These are phyloP conservation scores for Metschnikowia reukaufii DNA, from an alignment of 805 yeast species.

Conservation along the genomic window DNA sequence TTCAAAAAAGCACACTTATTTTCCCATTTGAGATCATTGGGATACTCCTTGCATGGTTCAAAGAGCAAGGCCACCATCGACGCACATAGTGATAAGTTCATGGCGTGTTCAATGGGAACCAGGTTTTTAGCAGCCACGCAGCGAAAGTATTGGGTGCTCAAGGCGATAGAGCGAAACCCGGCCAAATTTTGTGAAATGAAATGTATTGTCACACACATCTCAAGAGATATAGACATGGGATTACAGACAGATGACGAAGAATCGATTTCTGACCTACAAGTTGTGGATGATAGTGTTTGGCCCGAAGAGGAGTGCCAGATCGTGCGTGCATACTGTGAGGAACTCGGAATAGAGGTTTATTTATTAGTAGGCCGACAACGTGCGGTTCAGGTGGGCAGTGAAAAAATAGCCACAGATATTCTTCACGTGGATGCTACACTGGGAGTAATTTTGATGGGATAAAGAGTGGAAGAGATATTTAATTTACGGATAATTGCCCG, in stretches of 20 bases:
- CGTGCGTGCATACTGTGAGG: slow-evolving; percentile 48
- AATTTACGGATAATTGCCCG: neutral
- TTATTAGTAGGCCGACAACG: slow-evolving; percentile 23
- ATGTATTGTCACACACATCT: slow-evolving; percentile 41
- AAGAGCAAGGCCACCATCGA: slow-evolving; percentile 17
- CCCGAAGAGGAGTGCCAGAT: slow-evolving; percentile 25
- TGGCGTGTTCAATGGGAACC: slow-evolving; percentile 15
- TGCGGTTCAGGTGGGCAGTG: slow-evolving; percentile 42
- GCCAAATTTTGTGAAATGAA: slow-evolving; percentile 21
- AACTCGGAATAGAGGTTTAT: slow-evolving; percentile 49
- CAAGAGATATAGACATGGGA: slow-evolving; percentile 13
- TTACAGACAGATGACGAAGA: neutral
- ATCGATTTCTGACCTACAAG: neutral
- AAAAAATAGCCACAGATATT: slow-evolving; percentile 45
- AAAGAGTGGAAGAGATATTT: neutral
- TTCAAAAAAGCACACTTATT: slow-evolving; percentile 17
- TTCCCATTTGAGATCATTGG: slow-evolving; percentile 31
- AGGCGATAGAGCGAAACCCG: slow-evolving; percentile 20
- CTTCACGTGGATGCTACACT: slow-evolving; percentile 40
- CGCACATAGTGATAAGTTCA: slow-evolving; percentile 18
- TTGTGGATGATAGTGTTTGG: neutral
- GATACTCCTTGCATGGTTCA: slow-evolving; percentile 39
- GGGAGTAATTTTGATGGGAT: slow-evolving; percentile 39
- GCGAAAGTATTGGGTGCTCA: slow-evolving; percentile 28
- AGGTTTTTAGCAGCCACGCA: slow-evolving; percentile 19